phyloP scores from a whole-genome alignment of 2,329 filamentous ascomycete genomes.

The Venturia effusa region DNA sequence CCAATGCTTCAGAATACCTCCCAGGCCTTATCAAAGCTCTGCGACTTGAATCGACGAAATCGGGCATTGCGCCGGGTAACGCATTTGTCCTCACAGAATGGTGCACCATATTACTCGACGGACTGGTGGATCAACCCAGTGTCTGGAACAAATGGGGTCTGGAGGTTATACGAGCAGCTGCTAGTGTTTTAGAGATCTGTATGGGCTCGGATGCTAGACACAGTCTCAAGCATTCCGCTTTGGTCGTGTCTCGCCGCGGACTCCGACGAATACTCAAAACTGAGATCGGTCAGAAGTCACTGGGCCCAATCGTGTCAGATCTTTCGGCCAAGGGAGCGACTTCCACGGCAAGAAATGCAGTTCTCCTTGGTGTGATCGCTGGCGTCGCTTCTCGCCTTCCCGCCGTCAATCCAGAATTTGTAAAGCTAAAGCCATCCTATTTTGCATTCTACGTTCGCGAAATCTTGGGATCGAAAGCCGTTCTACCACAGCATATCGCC shows the following conservation, averaged over 20 bases:
- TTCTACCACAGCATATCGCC: constrained; percentile 61
- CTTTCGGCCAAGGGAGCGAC: constrained; percentile 59
- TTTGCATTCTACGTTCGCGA: constrained; percentile 79
- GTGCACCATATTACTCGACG: constrained; percentile 69
- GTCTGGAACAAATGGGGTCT: constrained; percentile 54
- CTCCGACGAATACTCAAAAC: constrained; percentile 62
- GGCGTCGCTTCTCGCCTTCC: constrained; percentile 71
- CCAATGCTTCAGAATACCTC: constrained; percentile 47
- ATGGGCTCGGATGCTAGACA: constrained; percentile 52
- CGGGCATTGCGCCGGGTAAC: constrained; percentile 64
- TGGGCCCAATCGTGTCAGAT: constrained; percentile 51
- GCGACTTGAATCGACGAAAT: constrained; percentile 63
- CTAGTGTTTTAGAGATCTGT: constrained; percentile 62
- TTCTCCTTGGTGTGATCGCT: constrained; percentile 74
- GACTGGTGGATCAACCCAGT: constrained; percentile 47
- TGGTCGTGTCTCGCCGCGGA: constrained; percentile 68
- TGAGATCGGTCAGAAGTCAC: constrained; percentile 46
- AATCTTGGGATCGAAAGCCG: constrained; percentile 65
- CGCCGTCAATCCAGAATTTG: constrained; percentile 50
- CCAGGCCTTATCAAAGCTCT: constrained; percentile 56
- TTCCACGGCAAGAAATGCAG: constrained; percentile 57
- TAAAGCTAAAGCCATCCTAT: constrained; percentile 58
- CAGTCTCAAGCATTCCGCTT: constrained; percentile 59
- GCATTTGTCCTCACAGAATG: constrained; percentile 87
- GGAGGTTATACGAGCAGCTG: constrained; percentile 58